Evolutionary conservation across 148 eudicot species (phyloP).

Genomic region (Beta vulgaris): DNA sequence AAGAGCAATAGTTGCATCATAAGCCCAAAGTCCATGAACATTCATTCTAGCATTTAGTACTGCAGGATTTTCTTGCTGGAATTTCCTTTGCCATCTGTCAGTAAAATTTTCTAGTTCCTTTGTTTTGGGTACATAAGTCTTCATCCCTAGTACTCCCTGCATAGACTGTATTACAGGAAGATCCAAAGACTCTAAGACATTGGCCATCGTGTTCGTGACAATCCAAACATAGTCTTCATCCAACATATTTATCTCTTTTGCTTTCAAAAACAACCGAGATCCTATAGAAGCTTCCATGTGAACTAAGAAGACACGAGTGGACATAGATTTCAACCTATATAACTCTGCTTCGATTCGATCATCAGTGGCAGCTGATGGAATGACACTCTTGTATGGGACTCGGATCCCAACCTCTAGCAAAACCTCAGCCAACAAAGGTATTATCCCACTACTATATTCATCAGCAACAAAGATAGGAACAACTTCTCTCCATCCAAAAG

Average conservation of each 20-base stretch:
- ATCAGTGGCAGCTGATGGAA: slow-evolving; percentile 45
- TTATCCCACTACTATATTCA: slow-evolving; percentile 40
- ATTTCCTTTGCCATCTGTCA: slow-evolving; percentile 42
- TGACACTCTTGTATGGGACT: slow-evolving; percentile 34
- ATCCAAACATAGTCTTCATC: slow-evolving; percentile 61
- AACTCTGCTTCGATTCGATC: slow-evolving; percentile 50
- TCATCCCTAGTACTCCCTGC: slow-evolving; percentile 70
- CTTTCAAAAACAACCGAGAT: slow-evolving; percentile 46
- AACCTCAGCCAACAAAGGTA: slow-evolving; percentile 44
- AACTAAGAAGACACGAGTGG: slow-evolving; percentile 57
- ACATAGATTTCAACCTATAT: slow-evolving; percentile 48
- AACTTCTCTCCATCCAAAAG: slow-evolving; percentile 59
- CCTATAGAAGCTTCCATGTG: slow-evolving; percentile 50
- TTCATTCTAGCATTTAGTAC: not conserved
- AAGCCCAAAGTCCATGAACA: slow-evolving; percentile 53
- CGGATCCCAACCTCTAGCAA: slow-evolving; percentile 28
- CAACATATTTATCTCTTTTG: slow-evolving; percentile 58
- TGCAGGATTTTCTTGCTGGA: not conserved
- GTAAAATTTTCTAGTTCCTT: slow-evolving; percentile 32
- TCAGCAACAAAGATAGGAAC: slow-evolving; percentile 49
- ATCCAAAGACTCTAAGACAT: slow-evolving; percentile 41
- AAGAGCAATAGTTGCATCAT: slow-evolving; percentile 49
- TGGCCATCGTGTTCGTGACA: slow-evolving; percentile 43
- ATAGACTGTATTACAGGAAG: slow-evolving; percentile 34
- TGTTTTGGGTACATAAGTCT: slow-evolving; percentile 42